phyloP scores from a whole-genome alignment of 192 early-diverging fungal genomes.

The Coemansia sp. region DNA sequence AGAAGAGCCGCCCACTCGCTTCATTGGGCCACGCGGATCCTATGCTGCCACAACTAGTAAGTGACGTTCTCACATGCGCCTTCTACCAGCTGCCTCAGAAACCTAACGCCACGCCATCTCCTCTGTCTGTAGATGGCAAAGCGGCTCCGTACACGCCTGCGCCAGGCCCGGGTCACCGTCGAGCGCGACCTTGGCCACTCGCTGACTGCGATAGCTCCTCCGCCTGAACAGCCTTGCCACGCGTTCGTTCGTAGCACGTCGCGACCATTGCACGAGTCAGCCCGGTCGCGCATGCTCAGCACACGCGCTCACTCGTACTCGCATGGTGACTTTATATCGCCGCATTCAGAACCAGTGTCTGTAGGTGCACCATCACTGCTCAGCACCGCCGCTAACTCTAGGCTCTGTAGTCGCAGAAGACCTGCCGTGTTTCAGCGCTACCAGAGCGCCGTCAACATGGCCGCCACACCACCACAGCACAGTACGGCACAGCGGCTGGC shows the following conservation, averaged over 20 bases:
- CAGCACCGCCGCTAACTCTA: background rate
- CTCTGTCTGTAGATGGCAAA: constrained; percentile 26
- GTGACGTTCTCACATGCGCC: background rate
- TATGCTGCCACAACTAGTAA: background rate
- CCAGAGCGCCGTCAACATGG: background rate
- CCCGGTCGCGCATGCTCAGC: constrained; percentile 13
- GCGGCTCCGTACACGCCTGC: constrained; percentile 39
- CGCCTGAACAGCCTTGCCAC: background rate
- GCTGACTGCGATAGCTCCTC: constrained; percentile 25
- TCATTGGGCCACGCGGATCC: constrained; percentile 8
- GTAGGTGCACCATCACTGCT: background rate
- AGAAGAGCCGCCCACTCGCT: constrained; percentile 9
- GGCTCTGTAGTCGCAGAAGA: background rate
- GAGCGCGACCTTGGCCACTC: constrained; percentile 47
- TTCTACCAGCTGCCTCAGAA: background rate
- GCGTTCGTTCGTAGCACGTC: constrained; percentile 1
- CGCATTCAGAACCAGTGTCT: background rate
- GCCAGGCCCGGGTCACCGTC: constrained; percentile 28
- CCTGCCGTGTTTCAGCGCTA: background rate
- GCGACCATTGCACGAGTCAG: background rate
- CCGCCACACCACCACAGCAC: background rate
- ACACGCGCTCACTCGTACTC: constrained; percentile 36
- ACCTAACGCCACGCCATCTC: background rate
- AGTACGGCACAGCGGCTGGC: background rate
- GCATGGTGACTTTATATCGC: constrained; percentile 23